Base-by-base conservation (phyloP, 208 protist genomes). In the Leishmania martiniquensis region DNA sequence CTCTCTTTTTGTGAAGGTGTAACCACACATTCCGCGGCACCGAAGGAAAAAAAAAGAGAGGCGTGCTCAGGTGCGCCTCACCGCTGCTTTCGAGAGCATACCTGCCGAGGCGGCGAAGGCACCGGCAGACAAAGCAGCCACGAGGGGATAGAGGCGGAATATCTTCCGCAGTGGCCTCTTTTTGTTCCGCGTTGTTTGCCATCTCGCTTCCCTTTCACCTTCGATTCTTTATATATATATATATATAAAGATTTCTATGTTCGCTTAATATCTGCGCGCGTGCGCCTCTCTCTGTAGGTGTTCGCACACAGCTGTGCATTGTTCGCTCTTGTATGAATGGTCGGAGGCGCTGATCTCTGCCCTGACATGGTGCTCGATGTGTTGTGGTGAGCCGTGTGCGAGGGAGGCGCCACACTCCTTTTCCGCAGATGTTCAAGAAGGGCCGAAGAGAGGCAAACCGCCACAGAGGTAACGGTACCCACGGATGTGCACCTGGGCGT, bases 1-100 rank as follows among this genome's bases (percentile, higher is more conserved):
- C 0, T 95, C 92, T 10, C 85, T 97, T 29, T 97, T 95, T 81
- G 84, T 91, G 17, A 93, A 93, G 76, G 78, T 89, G 4, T 86
- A 84, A 66, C 20, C 22, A 37, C 63, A 51, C 25, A 42, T 49
- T 20, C 34, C 15, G 39, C 42, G 17, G 20, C 63, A 49, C 22
- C 13, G n/a, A n/a, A n/a, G n/a, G n/a, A n/a, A n/a, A n/a, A n/a
- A n/a, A n/a, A 5, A 42, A 49, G n/a, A 44, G 15, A 0, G 60
- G 60, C 34, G 20, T 39, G 72, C 45, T 32, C 29, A 45, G 29
- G 25, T 67, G 72, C 49, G 51, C 34, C n/a, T 73, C 63, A 15
- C 47, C 45, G 6, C 25, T 34, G 57, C 32, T 59, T 49, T 59
- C 57, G 5, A 25, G 12, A 1, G 29, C 57, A 37, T 20, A 62